phyloP scores from a whole-genome alignment of 192 early-diverging fungal genomes.

The Polychytrium aggregatum region DNA sequence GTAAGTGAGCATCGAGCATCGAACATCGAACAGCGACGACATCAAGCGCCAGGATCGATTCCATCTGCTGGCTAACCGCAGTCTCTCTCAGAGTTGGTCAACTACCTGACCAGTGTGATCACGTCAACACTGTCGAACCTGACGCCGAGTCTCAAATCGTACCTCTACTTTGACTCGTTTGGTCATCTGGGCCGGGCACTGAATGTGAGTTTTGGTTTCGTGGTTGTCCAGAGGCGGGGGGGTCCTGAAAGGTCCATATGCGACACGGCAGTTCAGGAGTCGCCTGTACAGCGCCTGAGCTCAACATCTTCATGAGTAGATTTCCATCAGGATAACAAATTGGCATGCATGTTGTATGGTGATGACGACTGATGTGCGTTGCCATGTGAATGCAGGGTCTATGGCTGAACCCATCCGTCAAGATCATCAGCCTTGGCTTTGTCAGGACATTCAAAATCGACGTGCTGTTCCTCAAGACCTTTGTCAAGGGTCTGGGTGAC shows the following conservation, averaged over 20 bases:
- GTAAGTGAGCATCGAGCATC: constrained; percentile 28
- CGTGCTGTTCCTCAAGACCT: constrained; percentile 62
- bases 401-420: constrained; percentile 45
- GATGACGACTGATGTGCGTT: neutral
- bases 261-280: too few relatives aligned
- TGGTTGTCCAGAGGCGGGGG: too few relatives aligned
- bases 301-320: neutral
- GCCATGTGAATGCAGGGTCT: constrained; percentile 26
- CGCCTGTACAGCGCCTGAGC: too few relatives aligned
- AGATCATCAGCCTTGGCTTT: constrained; percentile 45
- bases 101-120: constrained; percentile 55
- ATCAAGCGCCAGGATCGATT: too few relatives aligned
- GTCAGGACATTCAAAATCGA: constrained; percentile 56
- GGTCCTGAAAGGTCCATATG: too few relatives aligned
- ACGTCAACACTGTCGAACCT: constrained; percentile 57
- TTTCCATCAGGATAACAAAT: too few relatives aligned
- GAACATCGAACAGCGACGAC: too few relatives aligned
- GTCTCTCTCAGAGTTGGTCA: constrained; percentile 47
- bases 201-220: constrained; percentile 36
- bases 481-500: constrained; percentile 54
- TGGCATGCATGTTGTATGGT: neutral
- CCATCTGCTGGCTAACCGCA: neutral
- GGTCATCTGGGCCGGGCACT: constrained; percentile 53
- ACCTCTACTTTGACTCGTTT: constrained; percentile 64
- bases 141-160: constrained; percentile 47